A percentile compares a stretch with the other conserved stretches of the same genome.
phyloP scores from a whole-genome alignment of 352 stramenopile species.

The Phytophthora citrophthora region DNA sequence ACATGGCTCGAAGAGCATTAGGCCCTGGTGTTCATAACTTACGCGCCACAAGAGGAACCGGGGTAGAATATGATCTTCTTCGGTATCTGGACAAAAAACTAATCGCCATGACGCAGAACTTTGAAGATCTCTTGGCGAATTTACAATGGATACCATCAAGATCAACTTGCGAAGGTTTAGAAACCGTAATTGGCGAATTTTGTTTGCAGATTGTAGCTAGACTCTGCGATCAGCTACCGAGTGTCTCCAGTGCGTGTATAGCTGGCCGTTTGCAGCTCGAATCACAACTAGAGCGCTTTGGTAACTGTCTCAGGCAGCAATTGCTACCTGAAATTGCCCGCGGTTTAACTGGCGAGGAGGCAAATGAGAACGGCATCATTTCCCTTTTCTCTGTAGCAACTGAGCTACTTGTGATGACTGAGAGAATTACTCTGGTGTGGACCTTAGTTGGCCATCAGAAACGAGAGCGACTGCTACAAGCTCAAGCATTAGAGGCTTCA shows the following conservation, averaged over 20 bases:
- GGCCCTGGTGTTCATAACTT: conserved; percentile 42
- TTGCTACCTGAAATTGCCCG: conserved; percentile 18
- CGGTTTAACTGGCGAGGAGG: background rate
- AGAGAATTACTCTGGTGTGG: conserved; percentile 61
- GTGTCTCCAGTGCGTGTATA: conserved; percentile 31
- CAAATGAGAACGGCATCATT: background rate
- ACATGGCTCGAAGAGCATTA: conserved; percentile 49
- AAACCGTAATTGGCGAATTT: conserved; percentile 60
- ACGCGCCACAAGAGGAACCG: conserved; percentile 16
- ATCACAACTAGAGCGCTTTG: conserved; percentile 54
- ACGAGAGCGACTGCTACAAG: conserved; percentile 41
- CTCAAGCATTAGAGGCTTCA: conserved; percentile 15
- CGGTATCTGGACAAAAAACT: conserved; percentile 39
- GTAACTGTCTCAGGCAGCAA: conserved; percentile 35
- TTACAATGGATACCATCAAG: background rate
- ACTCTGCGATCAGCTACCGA: conserved; percentile 61
- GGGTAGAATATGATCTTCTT: conserved; percentile 48
- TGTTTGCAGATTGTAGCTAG: conserved; percentile 57
- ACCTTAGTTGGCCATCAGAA: conserved; percentile 54
- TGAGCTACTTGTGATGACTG: conserved; percentile 49
- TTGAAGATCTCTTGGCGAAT: conserved; percentile 24
- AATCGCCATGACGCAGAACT: conserved; percentile 20
- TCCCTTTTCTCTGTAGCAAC: conserved; percentile 27
- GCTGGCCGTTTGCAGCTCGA: conserved; percentile 37
- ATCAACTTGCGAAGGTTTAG: conserved; percentile 28